Conservation (phyloP, 2,329 filamentous ascomycete genomes). For the Arthrobotrys sphaeroides region DNA sequence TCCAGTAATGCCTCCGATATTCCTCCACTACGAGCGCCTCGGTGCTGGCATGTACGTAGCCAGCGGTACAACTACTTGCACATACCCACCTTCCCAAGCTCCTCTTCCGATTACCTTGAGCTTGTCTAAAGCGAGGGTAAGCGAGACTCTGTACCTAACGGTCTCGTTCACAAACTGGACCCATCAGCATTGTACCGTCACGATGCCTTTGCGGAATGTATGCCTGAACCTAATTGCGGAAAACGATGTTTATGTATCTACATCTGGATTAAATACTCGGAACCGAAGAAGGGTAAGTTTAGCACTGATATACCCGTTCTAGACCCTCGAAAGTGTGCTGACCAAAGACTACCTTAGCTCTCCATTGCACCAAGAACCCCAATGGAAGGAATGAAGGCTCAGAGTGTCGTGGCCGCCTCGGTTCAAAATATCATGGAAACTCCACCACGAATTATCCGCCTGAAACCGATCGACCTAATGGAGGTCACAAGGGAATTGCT, state of each 20-base stretch:
- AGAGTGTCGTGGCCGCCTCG: neutral
- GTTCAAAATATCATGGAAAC: neutral
- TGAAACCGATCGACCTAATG: neutral
- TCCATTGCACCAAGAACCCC: neutral
- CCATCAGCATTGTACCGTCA: neutral
- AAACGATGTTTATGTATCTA: conserved; percentile 5
- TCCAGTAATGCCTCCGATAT: neutral
- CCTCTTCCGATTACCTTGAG: conserved; percentile 7
- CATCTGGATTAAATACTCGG: neutral
- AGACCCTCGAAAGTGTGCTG: neutral
- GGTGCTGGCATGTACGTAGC: conserved; percentile 20
- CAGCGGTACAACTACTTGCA: neutral
- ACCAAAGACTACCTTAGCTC: neutral
- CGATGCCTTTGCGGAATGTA: neutral
- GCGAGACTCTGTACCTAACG: neutral
- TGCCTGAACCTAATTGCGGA: conserved; percentile 16
- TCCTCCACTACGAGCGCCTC: neutral
- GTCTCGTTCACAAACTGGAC: conserved; percentile 35
- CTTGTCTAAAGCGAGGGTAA: neutral
- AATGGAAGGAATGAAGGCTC: neutral
- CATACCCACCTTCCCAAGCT: neutral
- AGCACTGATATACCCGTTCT: neutral
- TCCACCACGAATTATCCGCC: neutral
- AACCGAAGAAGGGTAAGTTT: neutral
- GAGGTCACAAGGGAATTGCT: conserved; percentile 3